Percentiles rank a stretch among this genome's conserved stretches.
Conservation (phyloP, 2,329 filamentous ascomycete genomes). For the Leptographium radiaticola region DNA sequence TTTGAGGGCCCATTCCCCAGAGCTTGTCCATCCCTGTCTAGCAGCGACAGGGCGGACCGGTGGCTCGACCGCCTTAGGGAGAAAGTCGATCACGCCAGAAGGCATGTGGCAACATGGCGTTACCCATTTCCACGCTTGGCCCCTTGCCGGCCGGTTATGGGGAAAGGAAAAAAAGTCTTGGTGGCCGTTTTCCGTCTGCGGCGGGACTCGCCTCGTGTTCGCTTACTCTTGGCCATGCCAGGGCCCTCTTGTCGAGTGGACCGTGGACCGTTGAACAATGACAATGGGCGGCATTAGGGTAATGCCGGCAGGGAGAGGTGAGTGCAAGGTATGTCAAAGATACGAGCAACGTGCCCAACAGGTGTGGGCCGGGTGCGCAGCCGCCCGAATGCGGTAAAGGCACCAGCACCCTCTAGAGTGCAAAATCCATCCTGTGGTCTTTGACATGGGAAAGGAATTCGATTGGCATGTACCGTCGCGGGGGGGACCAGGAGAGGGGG, state of each 20-base stretch:
- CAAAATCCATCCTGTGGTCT: no score
- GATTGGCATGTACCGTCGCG: not conserved
- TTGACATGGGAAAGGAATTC: not conserved
- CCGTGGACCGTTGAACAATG: no score
- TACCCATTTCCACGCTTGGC: not conserved
- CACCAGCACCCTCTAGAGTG: no score
- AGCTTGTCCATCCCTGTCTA: not conserved
- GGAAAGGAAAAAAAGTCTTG: not conserved
- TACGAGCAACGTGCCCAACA: no score
- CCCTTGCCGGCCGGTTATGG: not conserved
- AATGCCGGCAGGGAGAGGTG: no score
- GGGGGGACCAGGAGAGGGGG: not conserved
- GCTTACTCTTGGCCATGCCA: not conserved
- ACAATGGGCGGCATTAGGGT: no score
- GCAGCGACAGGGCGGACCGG: not conserved
- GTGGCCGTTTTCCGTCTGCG: not conserved
- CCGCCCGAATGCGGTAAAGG: no score
- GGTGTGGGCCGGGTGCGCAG: no score
- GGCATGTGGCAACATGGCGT: constrained; percentile 1
- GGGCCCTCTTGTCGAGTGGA: no score
- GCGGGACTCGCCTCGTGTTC: not conserved
- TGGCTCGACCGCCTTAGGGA: not conserved
- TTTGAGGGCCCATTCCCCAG: no score
- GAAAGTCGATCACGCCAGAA: not conserved
- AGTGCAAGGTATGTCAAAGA: no score